Base-by-base conservation (phyloP, 768 basidiomycete genomes). In the Leccinum boreale region DNA sequence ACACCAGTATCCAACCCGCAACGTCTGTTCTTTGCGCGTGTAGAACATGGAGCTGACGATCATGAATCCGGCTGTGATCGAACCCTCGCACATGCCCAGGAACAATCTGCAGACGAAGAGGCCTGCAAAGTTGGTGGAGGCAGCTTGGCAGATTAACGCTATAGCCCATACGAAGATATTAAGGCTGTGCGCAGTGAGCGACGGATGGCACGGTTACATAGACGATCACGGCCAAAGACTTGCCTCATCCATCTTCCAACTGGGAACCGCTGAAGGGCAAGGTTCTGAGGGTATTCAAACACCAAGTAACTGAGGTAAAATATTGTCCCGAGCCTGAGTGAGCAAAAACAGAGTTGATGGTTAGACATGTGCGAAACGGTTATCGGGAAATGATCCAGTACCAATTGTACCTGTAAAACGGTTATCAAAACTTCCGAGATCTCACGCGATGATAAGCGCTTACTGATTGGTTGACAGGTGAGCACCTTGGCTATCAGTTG, bases 241-340 rank as follows among this genome's bases (percentile, higher is more conserved):
- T 58, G 81, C 88, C 87, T 89, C 84, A 90, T 87, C 88, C 88
- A 90, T 79, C 82, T 87, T 10, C 85, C 88, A 9, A 90, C 87
- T 0, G 87, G 87, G 64, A 88, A 89, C 15, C 81, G 79, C 61
- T 90, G 88, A 7, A 90, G 74, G 0, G 82, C 85, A 10, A 89
- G 70, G 64, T 89, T 90, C 68, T 90, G 89, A 1, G 88, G 89
- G 61, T 86, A 88, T 64, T 89, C 86, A 61, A 90, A 89, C 8
- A 77, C 63, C 12, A 90, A 79, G 64, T 89, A 89, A 64, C 84
- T 82, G 52, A 90, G 67, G 62, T 89, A 90, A 66, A 89, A 89
- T 36, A 89, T 81, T 5, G 88, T 89, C 15, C 88, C 87, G 10
- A 90, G 81, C 88, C 87, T 87, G 50, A 17, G 46, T 23, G 11